phyloP scores from a whole-genome alignment of 306 rosid species.

The Vigna angularis region DNA sequence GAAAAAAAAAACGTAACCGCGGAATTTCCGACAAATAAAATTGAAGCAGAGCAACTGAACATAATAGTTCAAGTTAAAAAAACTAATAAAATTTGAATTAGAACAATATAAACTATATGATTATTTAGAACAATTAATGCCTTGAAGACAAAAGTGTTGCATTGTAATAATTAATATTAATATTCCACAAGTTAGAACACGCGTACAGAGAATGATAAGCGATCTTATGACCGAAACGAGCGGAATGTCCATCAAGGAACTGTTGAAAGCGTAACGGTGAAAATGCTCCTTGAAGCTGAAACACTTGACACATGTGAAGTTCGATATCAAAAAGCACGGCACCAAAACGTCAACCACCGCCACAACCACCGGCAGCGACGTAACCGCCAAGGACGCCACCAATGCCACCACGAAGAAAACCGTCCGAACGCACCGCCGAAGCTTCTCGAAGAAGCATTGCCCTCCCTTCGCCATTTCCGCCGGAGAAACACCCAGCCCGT shows the following conservation, averaged over 20 bases:
- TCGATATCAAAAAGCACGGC: constrained; percentile 76
- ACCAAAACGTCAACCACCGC: constrained; percentile 77
- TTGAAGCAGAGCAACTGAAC: constrained; percentile 24
- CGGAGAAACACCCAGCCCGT: constrained; percentile 33
- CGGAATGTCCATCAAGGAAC: constrained; percentile 91
- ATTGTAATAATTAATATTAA: not conserved
- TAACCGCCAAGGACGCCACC: constrained; percentile 78
- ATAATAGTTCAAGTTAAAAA: not conserved
- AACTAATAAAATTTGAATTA: constrained; percentile 1
- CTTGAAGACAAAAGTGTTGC: constrained; percentile 9
- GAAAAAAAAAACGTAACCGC: not conserved
- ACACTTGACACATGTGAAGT: constrained; percentile 82
- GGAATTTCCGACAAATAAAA: constrained; percentile 1
- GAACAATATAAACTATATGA: not conserved
- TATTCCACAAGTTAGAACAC: not conserved
- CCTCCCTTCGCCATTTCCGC: constrained; percentile 82
- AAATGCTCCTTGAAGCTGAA: constrained; percentile 70
- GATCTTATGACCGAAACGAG: constrained; percentile 88
- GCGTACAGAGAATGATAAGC: constrained; percentile 73
- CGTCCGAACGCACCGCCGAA: constrained; percentile 75
- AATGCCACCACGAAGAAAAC: constrained; percentile 82
- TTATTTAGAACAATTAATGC: not conserved
- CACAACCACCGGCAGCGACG: constrained; percentile 88
- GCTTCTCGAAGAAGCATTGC: constrained; percentile 65
- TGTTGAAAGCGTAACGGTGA: constrained; percentile 86